phyloP scores from a whole-genome alignment of 108 stramenopile genomes.

The Craspedostauros australis region DNA sequence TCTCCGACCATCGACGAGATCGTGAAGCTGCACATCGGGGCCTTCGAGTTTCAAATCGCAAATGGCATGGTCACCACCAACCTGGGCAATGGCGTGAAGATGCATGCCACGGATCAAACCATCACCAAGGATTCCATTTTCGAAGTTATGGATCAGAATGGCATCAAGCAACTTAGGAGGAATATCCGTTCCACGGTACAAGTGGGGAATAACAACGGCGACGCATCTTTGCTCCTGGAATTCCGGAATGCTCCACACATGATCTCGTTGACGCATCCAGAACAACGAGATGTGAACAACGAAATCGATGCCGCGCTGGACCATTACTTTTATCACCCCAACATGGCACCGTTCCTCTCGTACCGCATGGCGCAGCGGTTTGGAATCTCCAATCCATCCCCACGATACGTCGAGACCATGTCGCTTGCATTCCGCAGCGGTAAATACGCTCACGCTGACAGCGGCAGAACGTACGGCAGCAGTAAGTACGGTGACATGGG shows the following conservation, averaged over 20 bases:
- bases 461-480: slow-evolving; percentile 36
- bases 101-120: too few species aligned
- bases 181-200: too few species aligned
- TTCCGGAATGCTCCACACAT: slow-evolving; percentile 65
- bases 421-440: slow-evolving; percentile 50
- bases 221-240: too few species aligned
- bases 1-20: too few species aligned
- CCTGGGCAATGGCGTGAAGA: too few species aligned
- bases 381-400: slow-evolving; percentile 64
- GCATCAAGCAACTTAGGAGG: slow-evolving; percentile 29
- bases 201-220: too few species aligned
- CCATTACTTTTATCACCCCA: slow-evolving; percentile 38
- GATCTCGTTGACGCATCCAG: slow-evolving; percentile 33
- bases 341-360: slow-evolving; percentile 58
- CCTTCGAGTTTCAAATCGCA: too few species aligned
- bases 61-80: too few species aligned
- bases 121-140: slow-evolving; percentile 12
- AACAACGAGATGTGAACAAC: slow-evolving; percentile 44
- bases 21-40: too few species aligned
- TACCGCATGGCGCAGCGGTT: slow-evolving; percentile 52
- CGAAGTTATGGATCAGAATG: slow-evolving; percentile 20
- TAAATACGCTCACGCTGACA: slow-evolving; percentile 15
- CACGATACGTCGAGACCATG: slow-evolving; percentile 36
- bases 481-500: slow-evolving; percentile 57
- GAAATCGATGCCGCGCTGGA: slow-evolving; percentile 71